These are phyloP conservation scores for Pyronema omphalodes DNA, from an alignment of 495 filamentous ascomycete genomes.

Conservation along the genomic window DNA sequence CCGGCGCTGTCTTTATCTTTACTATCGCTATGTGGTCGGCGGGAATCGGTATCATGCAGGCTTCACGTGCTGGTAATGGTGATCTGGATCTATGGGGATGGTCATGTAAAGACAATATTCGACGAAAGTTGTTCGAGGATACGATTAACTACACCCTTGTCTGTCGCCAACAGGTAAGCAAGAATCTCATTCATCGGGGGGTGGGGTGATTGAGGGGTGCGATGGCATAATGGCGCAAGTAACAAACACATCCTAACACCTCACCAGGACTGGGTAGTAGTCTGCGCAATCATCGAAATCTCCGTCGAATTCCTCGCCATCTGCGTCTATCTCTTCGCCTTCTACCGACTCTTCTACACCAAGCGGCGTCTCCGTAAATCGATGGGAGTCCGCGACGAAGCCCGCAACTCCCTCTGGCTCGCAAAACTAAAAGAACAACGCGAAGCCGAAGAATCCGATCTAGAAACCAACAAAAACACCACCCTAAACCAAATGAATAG, in stretches of 20 bases:
- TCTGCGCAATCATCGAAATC: constrained; percentile 94
- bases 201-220: no score
- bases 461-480: constrained; percentile 21
- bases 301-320: constrained; percentile 85
- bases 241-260: no score
- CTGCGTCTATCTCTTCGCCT: constrained; percentile 76
- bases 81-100: constrained; percentile 92
- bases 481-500: constrained; percentile 20
- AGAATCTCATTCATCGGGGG: background rate
- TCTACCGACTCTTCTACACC: constrained; percentile 77
- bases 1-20: constrained; percentile 83
- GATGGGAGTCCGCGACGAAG: constrained; percentile 88
- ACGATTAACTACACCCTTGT: constrained; percentile 80
- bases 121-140: constrained; percentile 51
- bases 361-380: constrained; percentile 88
- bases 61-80: constrained; percentile 47
- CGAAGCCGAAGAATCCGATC: constrained; percentile 45
- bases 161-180: constrained; percentile 73
- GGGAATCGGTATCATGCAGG: constrained; percentile 67
- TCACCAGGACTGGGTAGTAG: constrained; percentile 79
- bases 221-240: no score
- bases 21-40: constrained; percentile 85
- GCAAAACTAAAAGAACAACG: constrained; percentile 84
- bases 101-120: constrained; percentile 76
- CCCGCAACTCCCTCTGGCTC: constrained; percentile 84